Evolutionary conservation across 768 basidiomycete species (phyloP), one percentile per base, ranked within the genome.

Genomic region (Sutorius australiensis): DNA sequence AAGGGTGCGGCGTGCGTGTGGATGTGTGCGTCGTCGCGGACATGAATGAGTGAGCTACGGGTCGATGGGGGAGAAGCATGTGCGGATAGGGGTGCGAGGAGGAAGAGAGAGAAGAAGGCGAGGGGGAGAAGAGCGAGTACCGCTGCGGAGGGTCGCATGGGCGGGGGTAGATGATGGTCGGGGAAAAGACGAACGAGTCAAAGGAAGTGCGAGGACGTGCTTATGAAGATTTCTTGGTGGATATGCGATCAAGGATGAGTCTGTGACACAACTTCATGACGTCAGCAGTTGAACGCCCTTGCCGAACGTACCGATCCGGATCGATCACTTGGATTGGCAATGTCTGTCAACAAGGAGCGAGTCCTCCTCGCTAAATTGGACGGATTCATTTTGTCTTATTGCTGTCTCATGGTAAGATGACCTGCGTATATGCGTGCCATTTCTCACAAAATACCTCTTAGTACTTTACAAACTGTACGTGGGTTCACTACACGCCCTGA

Each of bases 361-460:
- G 75, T 53, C 17, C 73, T 87, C 31, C 67, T 88, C 24, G 59
- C 79, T 57, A 87, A 88, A 57, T 72, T 80, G 21, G 80, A 89
- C 65, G 81, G 77, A 73, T 84, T 86, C 62, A 84, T 87, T 45
- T 65, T 87, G 37, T 84, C 83, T 9, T 87, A 85, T 62, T 82
- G 83, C 62, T 87, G 84, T 71, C 73, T 87, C 42, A 81, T 86
- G 84, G 79, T 85, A 56, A 19, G 32, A 14, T 1, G 10, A 8
- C 0, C 7, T 17, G 16, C 9, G 10, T 38, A 62, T 61, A 17
- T 53, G 24, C 24, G 24, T 24, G 24, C 37, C 53, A 28, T 54
- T 33, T 46, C 46, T 61, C 55, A 38, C 38, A 10, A 49, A 27
- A 34, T 31, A 27, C n/a, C 27, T 14, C n/a, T 34, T 46, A 83